Conservation (phyloP, 257 asterid species). For the Plantago ovata region DNA sequence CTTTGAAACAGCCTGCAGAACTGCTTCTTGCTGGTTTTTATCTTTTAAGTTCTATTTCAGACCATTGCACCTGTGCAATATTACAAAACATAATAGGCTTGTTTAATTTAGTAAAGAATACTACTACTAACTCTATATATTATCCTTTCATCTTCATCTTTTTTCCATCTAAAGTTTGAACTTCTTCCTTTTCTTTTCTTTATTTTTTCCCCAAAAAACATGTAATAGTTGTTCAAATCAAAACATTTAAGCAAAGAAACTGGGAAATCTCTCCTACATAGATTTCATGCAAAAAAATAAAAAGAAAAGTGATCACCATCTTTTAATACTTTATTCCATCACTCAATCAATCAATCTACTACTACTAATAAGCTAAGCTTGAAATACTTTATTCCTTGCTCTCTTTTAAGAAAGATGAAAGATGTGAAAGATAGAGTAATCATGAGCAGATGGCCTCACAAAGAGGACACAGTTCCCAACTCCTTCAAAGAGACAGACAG, state of each 20-base stretch:
- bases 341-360: constrained; percentile 26
- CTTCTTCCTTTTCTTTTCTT: too few relatives aligned
- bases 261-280: constrained; percentile 10
- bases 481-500: constrained; percentile 74
- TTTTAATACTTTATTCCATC: constrained; percentile 54
- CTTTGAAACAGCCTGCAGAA: too few relatives aligned
- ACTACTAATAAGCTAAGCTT: constrained; percentile 1
- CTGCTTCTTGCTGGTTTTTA: too few relatives aligned
- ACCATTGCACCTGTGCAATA: too few relatives aligned
- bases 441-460: constrained; percentile 20
- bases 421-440: constrained; percentile 23
- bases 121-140: too few relatives aligned
- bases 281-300: constrained; percentile 37
- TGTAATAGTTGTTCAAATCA: background rate
- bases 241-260: constrained; percentile 1
- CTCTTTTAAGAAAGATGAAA: constrained; percentile 23
- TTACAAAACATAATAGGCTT: too few relatives aligned
- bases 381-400: constrained; percentile 61
- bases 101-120: too few relatives aligned
- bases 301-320: constrained; percentile 18
- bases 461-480: constrained; percentile 51
- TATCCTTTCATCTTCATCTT: too few relatives aligned
- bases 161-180: too few relatives aligned
- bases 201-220: background rate
- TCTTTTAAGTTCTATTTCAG: too few relatives aligned